phyloP scores from a whole-genome alignment of 306 rosid genomes.

The Oemleria cerasiformis region DNA sequence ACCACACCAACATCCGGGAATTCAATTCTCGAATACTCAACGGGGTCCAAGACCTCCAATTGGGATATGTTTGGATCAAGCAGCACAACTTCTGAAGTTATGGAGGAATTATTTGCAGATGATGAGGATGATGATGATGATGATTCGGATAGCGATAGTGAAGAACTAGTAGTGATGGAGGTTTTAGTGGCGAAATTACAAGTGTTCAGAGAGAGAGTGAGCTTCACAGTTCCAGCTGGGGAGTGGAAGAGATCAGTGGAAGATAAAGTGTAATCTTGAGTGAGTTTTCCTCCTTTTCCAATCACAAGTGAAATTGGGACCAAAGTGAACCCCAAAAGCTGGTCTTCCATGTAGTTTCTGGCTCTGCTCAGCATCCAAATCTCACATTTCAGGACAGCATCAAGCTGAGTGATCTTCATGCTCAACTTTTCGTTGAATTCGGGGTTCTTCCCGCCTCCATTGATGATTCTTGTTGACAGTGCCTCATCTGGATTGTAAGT shows the following conservation, averaged over 20 bases:
- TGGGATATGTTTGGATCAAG: constrained; percentile 56
- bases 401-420: constrained; percentile 63
- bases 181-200: constrained; percentile 34
- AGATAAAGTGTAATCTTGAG: constrained; percentile 70
- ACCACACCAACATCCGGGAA: constrained; percentile 71
- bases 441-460: constrained; percentile 82
- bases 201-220: constrained; percentile 52
- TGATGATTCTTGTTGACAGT: constrained; percentile 61
- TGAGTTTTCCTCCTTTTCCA: constrained; percentile 70
- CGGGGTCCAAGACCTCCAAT: constrained; percentile 45
- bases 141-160: constrained; percentile 32
- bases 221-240: constrained; percentile 86
- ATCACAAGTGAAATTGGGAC: constrained; percentile 64
- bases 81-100: constrained; percentile 85
- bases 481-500: constrained; percentile 86
- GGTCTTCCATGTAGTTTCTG: constrained; percentile 78
- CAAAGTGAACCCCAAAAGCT: constrained; percentile 83
- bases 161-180: background rate
- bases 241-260: constrained; percentile 96
- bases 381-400: constrained; percentile 84
- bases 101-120: constrained; percentile 42
- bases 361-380: constrained; percentile 92
- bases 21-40: constrained; percentile 81
- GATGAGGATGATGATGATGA: background rate
- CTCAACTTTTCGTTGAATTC: constrained; percentile 71